Percentiles rank a stretch among this genome's conserved stretches.
Conservation (phyloP, 352 stramenopile genomes). For the Albugo laibachii region DNA sequence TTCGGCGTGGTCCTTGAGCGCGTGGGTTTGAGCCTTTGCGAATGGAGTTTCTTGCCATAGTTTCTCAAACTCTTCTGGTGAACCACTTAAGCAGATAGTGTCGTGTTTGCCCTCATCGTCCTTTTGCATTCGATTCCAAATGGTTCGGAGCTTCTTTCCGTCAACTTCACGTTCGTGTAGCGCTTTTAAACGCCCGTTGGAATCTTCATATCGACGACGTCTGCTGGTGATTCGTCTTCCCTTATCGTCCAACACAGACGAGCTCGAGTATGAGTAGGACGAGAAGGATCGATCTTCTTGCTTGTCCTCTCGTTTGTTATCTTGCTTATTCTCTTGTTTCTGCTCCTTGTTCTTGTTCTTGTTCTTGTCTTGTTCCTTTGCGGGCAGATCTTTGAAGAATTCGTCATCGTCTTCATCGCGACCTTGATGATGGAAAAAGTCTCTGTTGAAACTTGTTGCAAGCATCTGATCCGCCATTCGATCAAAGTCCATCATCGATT, state of each 20-base stretch:
- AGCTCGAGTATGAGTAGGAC: conserved; percentile 26
- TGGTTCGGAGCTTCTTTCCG: conserved; percentile 16
- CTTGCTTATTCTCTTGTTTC: conserved; percentile 5
- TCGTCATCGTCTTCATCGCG: conserved; percentile 18
- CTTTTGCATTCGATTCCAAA: conserved; percentile 13
- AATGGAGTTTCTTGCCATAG: conserved; percentile 28
- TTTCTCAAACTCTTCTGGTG: conserved; percentile 24
- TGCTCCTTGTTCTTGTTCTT: background rate
- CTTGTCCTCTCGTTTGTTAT: background rate
- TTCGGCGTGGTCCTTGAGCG: conserved; percentile 16
- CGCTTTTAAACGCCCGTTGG: conserved; percentile 20
- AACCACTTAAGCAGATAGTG: conserved; percentile 13
- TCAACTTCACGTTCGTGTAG: conserved; percentile 19
- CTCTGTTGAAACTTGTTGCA: conserved; percentile 5
- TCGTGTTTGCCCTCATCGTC: conserved; percentile 18
- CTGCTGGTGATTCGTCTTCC: conserved; percentile 14
- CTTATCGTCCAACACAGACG: conserved; percentile 18
- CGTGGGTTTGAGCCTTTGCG: conserved; percentile 25
- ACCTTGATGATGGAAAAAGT: conserved; percentile 1
- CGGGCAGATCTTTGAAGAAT: conserved; percentile 30
- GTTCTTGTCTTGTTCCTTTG: conserved; percentile 7
- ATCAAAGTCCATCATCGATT: conserved; percentile 28
- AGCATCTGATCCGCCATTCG: conserved; percentile 17
- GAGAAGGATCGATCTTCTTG: conserved; percentile 10
- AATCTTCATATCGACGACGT: conserved; percentile 25